Base-by-base conservation (phyloP, 1,284 basidiomycete species). In the Tausonia pullulans region DNA sequence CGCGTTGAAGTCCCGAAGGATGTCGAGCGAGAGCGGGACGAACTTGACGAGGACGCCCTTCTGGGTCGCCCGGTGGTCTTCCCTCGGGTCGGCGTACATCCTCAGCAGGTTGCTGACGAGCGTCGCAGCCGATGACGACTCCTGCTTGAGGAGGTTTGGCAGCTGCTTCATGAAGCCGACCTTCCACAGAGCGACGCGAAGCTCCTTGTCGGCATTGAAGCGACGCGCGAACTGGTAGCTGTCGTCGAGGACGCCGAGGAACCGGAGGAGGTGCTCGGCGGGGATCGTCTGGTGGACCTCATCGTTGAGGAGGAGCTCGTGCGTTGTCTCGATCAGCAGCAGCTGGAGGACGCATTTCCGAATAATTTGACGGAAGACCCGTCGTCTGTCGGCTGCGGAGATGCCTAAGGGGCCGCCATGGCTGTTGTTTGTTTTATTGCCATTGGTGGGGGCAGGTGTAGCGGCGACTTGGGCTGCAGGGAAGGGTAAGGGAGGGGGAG, bases 131-230 rank as follows among this genome's bases (percentile, higher is more conserved):
- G 92, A 94, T 66, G 88, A 93, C 43, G 94, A 97, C 77, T 99
- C 97, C 74, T 99, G 96, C 77, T 98, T 98, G 67, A 99, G 80
- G 58, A 99, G 81, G 76, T 99, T 99, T 0, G 96, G 96, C 49
- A 99, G 78, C 75, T 99, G 97, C 75, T 97, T 97, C 96, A 99
- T 99, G 79, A 99, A 99, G 2, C 95, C 94, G 70, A 98, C 96
- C 91, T 96, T 98, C 96, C 96, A 99, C 59, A 99, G 80, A 5
- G 89, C 91, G 63, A 93, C 97, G 52, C 96, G 84, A 52, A 99
- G 82, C 59, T 98, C 94, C 78, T 97, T 97, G 77, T 99, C 92
- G 60, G 96, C 95, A 73, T 99, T 99, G 80, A 99, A 99, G 75
- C 87, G 86, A 65, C 93, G 84, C 11, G 95, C 95, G 72, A 99